A percentile compares a stretch with the other conserved stretches of the same genome.
Evolutionary conservation across 2,329 filamentous ascomycete genomes (phyloP).

Genomic region (Pseudocercospora pini-densiflorae): DNA sequence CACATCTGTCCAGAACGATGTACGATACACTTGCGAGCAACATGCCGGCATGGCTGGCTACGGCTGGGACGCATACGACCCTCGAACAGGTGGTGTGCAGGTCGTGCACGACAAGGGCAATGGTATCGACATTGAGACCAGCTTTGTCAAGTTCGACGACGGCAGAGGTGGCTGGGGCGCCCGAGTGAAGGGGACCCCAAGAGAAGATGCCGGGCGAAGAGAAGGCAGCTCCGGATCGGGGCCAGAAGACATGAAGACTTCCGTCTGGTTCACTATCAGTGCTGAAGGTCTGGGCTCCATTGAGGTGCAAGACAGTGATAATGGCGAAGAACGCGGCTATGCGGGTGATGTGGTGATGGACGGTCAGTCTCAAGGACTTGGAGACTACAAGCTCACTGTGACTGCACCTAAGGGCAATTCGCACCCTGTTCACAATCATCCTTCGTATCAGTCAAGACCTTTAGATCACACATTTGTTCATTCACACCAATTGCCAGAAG

Average conservation of each 20-base stretch:
- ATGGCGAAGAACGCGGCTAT: constrained; percentile 60
- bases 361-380: constrained; percentile 73
- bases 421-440: constrained; percentile 63
- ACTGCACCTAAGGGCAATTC: constrained; percentile 71
- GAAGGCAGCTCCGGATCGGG: constrained; percentile 28
- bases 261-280: constrained; percentile 79
- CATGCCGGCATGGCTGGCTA: constrained; percentile 93
- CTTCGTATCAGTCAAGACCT: constrained; percentile 69
- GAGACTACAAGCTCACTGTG: constrained; percentile 77
- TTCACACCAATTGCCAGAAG: constrained; percentile 68
- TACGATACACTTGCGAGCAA: constrained; percentile 95
- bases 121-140: constrained; percentile 85
- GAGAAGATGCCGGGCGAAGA: constrained; percentile 63
- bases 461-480: constrained; percentile 76
- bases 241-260: constrained; percentile 66
- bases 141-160: constrained; percentile 90
- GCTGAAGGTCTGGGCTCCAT: constrained; percentile 77
- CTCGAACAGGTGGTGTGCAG: constrained; percentile 82
- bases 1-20: constrained; percentile 72
- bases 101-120: constrained; percentile 91
- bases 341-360: constrained; percentile 68
- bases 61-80: constrained; percentile 97
- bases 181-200: constrained; percentile 79
- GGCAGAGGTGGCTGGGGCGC: constrained; percentile 81
- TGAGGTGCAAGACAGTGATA: constrained; percentile 61